phyloP scores from a whole-genome alignment of 2,329 filamentous ascomycete genomes.

The Sporothrix sp. region DNA sequence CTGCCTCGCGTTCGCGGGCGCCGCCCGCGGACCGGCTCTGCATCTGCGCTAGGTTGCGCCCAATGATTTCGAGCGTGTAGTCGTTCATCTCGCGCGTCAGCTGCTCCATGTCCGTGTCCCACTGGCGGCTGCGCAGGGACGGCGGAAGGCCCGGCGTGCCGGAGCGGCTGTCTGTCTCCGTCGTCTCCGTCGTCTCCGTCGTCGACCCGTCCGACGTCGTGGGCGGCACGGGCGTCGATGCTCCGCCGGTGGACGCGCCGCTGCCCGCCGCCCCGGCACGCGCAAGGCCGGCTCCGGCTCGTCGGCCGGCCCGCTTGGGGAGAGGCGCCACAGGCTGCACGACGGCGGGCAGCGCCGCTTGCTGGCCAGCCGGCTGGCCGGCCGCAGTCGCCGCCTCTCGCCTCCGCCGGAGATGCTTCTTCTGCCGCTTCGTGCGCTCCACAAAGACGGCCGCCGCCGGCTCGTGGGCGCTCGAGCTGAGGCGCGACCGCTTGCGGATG shows the following conservation, averaged over 20 bases:
- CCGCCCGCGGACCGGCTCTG: slow-evolving; percentile 24
- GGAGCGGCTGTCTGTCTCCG: neutral
- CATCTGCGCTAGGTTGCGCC: slow-evolving; percentile 39
- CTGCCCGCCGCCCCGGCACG: neutral
- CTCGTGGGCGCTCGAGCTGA: slow-evolving; percentile 12
- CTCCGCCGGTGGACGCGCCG: slow-evolving; percentile 2
- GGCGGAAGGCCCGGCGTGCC: slow-evolving; percentile 21
- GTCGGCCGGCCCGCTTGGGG: slow-evolving; percentile 14
- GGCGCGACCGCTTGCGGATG: slow-evolving; percentile 32
- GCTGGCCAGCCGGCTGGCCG: neutral
- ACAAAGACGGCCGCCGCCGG: slow-evolving; percentile 41
- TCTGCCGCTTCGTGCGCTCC: slow-evolving; percentile 31
- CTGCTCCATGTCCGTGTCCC: slow-evolving; percentile 37
- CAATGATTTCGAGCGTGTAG: slow-evolving; percentile 50
- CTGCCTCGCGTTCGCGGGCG: neutral
- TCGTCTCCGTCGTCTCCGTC: neutral
- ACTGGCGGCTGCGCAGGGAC: slow-evolving; percentile 22
- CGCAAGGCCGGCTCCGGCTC: neutral
- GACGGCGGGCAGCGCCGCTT: neutral
- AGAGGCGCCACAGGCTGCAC: slow-evolving; percentile 3
- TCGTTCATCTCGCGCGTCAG: slow-evolving; percentile 47
- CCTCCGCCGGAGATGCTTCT: neutral
- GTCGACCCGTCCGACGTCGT: neutral
- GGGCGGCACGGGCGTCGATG: neutral
- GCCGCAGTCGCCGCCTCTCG: neutral